Conservation (phyloP, 345 rosid genomes). For the Populus pruinosa region DNA sequence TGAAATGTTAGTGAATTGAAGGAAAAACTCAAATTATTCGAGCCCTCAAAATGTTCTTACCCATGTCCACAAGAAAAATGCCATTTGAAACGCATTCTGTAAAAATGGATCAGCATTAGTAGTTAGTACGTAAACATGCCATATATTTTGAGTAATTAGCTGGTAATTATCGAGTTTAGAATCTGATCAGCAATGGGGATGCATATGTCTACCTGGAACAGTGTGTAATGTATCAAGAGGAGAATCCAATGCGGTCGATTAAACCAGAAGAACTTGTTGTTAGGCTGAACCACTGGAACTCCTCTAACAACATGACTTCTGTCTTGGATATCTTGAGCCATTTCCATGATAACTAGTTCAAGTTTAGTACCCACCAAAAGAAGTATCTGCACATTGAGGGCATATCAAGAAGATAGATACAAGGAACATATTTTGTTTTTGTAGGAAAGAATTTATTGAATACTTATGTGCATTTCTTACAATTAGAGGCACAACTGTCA, state of each 20-base stretch:
- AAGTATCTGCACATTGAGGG: conserved; percentile 37
- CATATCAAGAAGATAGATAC: not conserved
- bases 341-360: conserved; percentile 51
- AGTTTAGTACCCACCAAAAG: conserved; percentile 52
- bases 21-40: not conserved
- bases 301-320: conserved; percentile 41
- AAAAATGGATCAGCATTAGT: not conserved
- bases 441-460: too few species aligned
- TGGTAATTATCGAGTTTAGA: too few species aligned
- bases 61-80: conserved; percentile 49
- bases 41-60: conserved; percentile 16
- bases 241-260: conserved; percentile 52
- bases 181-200: not conserved
- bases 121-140: too few species aligned
- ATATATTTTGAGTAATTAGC: too few species aligned
- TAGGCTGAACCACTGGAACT: conserved; percentile 54
- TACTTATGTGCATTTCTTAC: conserved; percentile 22
- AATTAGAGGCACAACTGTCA: conserved; percentile 35
- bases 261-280: conserved; percentile 58
- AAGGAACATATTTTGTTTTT: not conserved
- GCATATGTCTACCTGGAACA: conserved; percentile 35
- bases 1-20: too few species aligned
- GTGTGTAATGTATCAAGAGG: conserved; percentile 40
- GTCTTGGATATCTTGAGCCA: conserved; percentile 50
- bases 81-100: conserved; percentile 57